Conservation (phyloP, 352 stramenopile species). For the Phytopythium ostracodes region DNA sequence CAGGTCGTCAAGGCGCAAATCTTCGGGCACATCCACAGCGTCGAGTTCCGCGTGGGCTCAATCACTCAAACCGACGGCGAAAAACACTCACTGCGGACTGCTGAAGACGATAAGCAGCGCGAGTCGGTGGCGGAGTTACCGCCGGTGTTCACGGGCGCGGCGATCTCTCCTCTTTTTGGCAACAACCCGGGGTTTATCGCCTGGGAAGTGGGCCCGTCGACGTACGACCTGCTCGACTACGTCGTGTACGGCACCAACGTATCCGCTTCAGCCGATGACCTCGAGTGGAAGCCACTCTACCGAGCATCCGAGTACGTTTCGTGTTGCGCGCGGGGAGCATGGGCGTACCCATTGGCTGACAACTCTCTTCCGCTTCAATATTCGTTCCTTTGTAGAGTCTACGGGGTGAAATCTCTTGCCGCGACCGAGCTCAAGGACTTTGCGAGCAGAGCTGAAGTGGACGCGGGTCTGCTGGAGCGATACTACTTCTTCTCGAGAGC, state of each 20-base stretch:
- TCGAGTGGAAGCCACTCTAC: constrained; percentile 56
- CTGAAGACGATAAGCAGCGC: constrained; percentile 11
- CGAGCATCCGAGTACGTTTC: constrained; percentile 23
- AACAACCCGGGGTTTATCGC: constrained; percentile 92
- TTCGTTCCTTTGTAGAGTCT: constrained; percentile 17
- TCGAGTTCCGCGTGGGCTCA: constrained; percentile 83
- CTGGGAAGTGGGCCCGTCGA: constrained; percentile 63
- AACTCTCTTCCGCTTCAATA: not conserved
- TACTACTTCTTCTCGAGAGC: constrained; percentile 83
- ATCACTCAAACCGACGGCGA: constrained; percentile 8
- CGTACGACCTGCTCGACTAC: constrained; percentile 71
- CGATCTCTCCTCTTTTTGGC: constrained; percentile 86
- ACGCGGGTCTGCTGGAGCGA: constrained; percentile 39
- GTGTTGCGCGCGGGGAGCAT: no score
- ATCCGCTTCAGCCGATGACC: constrained; percentile 24
- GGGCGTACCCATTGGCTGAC: not conserved
- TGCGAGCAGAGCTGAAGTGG: constrained; percentile 29
- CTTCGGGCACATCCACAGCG: constrained; percentile 91
- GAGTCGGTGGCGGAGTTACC: constrained; percentile 25
- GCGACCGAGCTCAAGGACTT: constrained; percentile 35
- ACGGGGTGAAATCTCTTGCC: constrained; percentile 39
- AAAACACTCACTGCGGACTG: constrained; percentile 13
- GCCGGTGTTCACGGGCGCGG: constrained; percentile 76
- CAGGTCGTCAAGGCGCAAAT: constrained; percentile 81
- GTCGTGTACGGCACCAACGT: constrained; percentile 79